Base-by-base conservation (phyloP, 805 yeast species). In the Ogataea sp. region DNA sequence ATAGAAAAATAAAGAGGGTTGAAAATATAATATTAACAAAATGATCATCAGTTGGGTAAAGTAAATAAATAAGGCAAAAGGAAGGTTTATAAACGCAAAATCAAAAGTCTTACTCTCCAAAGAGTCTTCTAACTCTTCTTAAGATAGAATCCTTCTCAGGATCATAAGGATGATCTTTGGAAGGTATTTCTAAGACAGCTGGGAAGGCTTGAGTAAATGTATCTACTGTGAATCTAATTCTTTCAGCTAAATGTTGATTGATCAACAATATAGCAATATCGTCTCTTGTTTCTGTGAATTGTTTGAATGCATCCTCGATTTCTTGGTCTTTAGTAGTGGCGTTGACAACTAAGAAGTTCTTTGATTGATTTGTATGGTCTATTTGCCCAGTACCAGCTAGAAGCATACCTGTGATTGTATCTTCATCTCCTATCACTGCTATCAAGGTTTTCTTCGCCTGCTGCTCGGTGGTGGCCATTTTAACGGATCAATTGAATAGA, bases 351-450 rank as follows among this genome's bases (percentile, higher is more conserved):
- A 63, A 60, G 62, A 93, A 93, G 70, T 93, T 93, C 66, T 86
- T 80, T 31, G 77, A 70, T 45, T 74, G 80, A 44, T 63, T 65
- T 31, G 77, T 70, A 44, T 74, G 80, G 44, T 64, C 65, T 17
- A 88, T 80, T 55, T 90, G 95, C 20, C 98, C 98, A 42, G 86
- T 79, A 23, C 98, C 98, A 1, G 98, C 98, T 42, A 93, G 72
- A 27, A 93, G 70, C 71, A 93, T 75, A 3, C 98, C 98, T 2
- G 98, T 93, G 43, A 93, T 89, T 18, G 97, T 83, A 57, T 93
- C 97, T 65, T 93, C 98, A 56, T 93, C 98, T 15, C 97, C 98
- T 55, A 93, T 87, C 30, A 89, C 95, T 11, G 97, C 97, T 42
- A 93, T 69, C 49, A 89, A 71, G 30, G 83, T 74, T 54, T 98